A percentile compares a stretch with the other conserved stretches of the same genome.
These are phyloP conservation scores for Conoideocrella luteorostrata DNA, from an alignment of 2,329 filamentous ascomycete genomes.

Conservation along the genomic window DNA sequence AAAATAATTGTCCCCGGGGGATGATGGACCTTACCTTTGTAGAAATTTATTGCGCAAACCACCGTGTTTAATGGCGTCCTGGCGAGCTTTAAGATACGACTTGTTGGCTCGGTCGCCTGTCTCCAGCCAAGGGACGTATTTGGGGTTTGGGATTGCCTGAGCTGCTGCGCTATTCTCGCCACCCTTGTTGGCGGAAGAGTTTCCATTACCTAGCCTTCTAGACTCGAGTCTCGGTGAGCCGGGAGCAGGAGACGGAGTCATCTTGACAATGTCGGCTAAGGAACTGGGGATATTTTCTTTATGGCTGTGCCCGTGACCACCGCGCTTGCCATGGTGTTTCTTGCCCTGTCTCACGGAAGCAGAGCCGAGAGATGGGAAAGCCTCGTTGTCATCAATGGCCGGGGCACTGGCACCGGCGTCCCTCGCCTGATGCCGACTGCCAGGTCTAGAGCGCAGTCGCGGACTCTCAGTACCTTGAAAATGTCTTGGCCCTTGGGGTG, in stretches of 20 bases:
- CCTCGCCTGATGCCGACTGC: slow-evolving; percentile 64
- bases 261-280: slow-evolving; percentile 88
- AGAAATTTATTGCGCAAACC: slow-evolving; percentile 95
- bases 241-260: slow-evolving; percentile 79
- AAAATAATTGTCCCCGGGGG: neutral
- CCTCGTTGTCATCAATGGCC: slow-evolving; percentile 87
- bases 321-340: slow-evolving; percentile 89
- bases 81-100: slow-evolving; percentile 87
- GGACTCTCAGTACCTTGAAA: slow-evolving; percentile 56
- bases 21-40: slow-evolving; percentile 68
- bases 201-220: slow-evolving; percentile 26
- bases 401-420: slow-evolving; percentile 62
- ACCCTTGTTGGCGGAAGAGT: slow-evolving; percentile 23
- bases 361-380: slow-evolving; percentile 83
- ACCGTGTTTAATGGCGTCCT: slow-evolving; percentile 95
- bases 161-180: slow-evolving; percentile 76
- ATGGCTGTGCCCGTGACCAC: slow-evolving; percentile 66
- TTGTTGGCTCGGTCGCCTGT: slow-evolving; percentile 88
- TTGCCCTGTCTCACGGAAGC: slow-evolving; percentile 70
- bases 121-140: slow-evolving; percentile 93
- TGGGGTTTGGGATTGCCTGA: slow-evolving; percentile 77
- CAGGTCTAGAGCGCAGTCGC: slow-evolving; percentile 73
- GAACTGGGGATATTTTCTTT: slow-evolving; percentile 70
- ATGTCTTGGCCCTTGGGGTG: slow-evolving; percentile 65
- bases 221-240: slow-evolving; percentile 51